A percentile compares a stretch with the other conserved stretches of the same genome.
These are phyloP conservation scores for Coemansia sp. DNA, from an alignment of 192 early-diverging fungal genomes.

Conservation along the genomic window DNA sequence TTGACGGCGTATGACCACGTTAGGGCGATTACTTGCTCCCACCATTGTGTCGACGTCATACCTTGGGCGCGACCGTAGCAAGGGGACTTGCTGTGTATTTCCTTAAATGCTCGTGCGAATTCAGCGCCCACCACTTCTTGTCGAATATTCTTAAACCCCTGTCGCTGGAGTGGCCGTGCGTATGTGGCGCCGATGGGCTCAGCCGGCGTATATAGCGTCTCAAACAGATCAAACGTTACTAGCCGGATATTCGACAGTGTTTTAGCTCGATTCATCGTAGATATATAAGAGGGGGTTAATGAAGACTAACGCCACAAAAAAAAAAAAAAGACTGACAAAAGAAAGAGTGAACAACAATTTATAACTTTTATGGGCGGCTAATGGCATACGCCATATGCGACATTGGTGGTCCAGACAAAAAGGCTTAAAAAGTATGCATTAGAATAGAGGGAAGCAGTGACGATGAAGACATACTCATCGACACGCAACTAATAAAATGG, in stretches of 20 bases:
- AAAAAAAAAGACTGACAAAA: neutral
- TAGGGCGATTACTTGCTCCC: conserved; percentile 55
- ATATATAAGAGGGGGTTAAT: neutral
- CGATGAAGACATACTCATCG: conserved; percentile 10
- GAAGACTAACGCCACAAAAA: neutral
- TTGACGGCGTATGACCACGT: conserved; percentile 55
- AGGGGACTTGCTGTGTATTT: conserved; percentile 48
- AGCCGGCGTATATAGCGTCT: conserved; percentile 63
- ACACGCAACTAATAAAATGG: conserved; percentile 1
- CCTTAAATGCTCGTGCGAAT: conserved; percentile 48
- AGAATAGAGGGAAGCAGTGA: conserved; percentile 10
- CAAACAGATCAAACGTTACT: conserved; percentile 68
- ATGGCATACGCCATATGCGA: neutral
- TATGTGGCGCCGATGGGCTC: conserved; percentile 33
- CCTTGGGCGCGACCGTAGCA: conserved; percentile 55
- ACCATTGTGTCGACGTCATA: conserved; percentile 60
- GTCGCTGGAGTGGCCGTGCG: conserved; percentile 33
- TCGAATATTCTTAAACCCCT: conserved; percentile 47
- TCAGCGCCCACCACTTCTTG: conserved; percentile 22
- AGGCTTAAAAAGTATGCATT: neutral
- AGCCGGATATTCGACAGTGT: conserved; percentile 45
- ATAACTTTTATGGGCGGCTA: conserved; percentile 9
- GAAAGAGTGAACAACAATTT: neutral
- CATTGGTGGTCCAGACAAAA: neutral
- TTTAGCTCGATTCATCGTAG: conserved; percentile 7